Evolutionary conservation across 2,329 filamentous ascomycete genomes (phyloP).

Genomic region (Penicillium sp.): DNA sequence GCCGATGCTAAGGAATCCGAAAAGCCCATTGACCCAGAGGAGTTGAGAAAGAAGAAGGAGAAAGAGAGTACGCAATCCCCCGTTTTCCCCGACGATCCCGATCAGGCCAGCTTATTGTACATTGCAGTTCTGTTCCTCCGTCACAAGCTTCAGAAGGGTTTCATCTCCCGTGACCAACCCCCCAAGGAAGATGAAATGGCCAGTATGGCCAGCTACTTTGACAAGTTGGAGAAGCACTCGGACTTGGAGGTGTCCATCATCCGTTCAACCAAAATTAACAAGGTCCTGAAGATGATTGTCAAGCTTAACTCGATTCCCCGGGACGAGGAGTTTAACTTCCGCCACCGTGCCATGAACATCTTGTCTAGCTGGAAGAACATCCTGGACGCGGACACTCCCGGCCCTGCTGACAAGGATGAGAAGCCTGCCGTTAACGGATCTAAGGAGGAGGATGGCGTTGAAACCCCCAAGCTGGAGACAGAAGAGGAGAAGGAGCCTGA

Average conservation of each 20-base stretch:
- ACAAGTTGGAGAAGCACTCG: slow-evolving; percentile 73
- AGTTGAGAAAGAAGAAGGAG: slow-evolving; percentile 57
- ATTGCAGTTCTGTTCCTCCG: slow-evolving; percentile 78
- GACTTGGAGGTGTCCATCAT: slow-evolving; percentile 90
- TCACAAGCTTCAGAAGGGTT: slow-evolving; percentile 91
- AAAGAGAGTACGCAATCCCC: slow-evolving; percentile 49
- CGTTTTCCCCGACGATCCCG: neutral
- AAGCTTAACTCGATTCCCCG: slow-evolving; percentile 82
- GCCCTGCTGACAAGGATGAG: slow-evolving; percentile 42
- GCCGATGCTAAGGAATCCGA: slow-evolving; percentile 52
- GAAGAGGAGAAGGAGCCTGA: slow-evolving; percentile 37
- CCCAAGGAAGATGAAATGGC: slow-evolving; percentile 71
- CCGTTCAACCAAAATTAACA: slow-evolving; percentile 92
- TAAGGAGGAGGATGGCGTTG: slow-evolving; percentile 36
- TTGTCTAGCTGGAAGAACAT: slow-evolving; percentile 88
- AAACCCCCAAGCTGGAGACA: slow-evolving; percentile 31
- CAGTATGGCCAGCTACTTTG: slow-evolving; percentile 46
- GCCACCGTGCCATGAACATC: slow-evolving; percentile 73
- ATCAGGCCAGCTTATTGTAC: slow-evolving; percentile 4
- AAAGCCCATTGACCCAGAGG: slow-evolving; percentile 54
- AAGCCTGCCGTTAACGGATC: slow-evolving; percentile 48
- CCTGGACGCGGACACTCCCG: slow-evolving; percentile 59
- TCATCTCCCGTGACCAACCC: slow-evolving; percentile 76
- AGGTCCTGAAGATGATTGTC: slow-evolving; percentile 91
- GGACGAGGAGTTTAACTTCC: slow-evolving; percentile 88